Evolutionary conservation across 192 early-diverging fungal genomes (phyloP), one percentile per base, ranked within the genome.

Genomic region (Spizellomyces punctatus): DNA sequence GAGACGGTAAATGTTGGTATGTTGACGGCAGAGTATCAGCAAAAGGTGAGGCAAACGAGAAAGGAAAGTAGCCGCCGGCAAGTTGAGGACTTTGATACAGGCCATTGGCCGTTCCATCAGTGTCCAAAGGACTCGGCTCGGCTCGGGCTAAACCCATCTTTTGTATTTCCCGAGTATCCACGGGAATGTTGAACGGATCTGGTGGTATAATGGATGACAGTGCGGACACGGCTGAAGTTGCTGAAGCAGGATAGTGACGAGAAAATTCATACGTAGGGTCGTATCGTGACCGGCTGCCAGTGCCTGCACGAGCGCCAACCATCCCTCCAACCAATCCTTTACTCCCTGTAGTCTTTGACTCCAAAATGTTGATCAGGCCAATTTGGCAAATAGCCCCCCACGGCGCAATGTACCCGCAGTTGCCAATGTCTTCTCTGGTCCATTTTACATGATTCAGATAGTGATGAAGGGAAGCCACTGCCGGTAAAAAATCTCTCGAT

Each of bases 401-500:
- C 27, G 72, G 67, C 16, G 64, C 63, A 19, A 74, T 64, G 48
- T 80, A 75, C 43, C 76, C 69, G 22, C 66, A 46, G n/a, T 61
- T 60, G 46, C 43, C 74, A 12, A 48, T 21, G 8, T 54, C 72
- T 50, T 73, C 71, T 12, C 76, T 68, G 27, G 60, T 63, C 50
- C 58, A 70, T 44, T 71, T 76, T 47, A 76, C 36, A 19, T 66
- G 41, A 8, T 46, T 17, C 7, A 75, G 48, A 58, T 79, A 80
- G 9, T 79, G 71, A 17, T 69, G 66, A 36, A 80, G 54, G 46
- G 55, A 43, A 6, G 75, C 62, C 27, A 62, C 69, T 36, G 64
- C 64, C 21, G 58, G 59, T 41, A 69, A 42, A 58, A 80, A 80
- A 16, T 80, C 79, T 17, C 66, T 17, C 22, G 75, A 66, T 17